A percentile compares a stretch with the other conserved stretches of the same genome.
These are phyloP conservation scores for Cryphonectria parasitica DNA, from an alignment of 2,329 filamentous ascomycete species.

Conservation along the genomic window DNA sequence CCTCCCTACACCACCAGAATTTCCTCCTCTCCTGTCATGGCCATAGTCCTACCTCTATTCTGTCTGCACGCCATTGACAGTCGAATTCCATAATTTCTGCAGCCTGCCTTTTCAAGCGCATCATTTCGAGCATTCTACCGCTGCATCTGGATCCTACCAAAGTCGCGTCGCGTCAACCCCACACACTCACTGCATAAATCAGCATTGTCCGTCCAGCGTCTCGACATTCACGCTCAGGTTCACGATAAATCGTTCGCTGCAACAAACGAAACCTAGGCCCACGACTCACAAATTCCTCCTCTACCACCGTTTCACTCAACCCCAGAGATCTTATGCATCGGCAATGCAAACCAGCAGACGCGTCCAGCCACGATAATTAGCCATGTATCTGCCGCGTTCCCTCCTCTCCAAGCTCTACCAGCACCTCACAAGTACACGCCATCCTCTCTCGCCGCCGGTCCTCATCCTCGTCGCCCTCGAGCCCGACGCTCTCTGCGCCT, in stretches of 20 bases:
- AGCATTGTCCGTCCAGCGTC: conserved; percentile 12
- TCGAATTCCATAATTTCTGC: not conserved
- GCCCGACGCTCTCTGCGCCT: conserved; percentile 93
- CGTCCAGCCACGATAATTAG: conserved; percentile 35
- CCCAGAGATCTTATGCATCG: conserved; percentile 39
- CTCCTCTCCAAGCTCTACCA: conserved; percentile 90
- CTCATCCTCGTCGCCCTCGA: conserved; percentile 92
- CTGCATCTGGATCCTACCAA: not conserved
- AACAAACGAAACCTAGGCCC: not conserved
- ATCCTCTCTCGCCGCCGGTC: conserved; percentile 89
- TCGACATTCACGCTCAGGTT: not conserved
- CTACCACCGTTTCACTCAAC: not conserved
- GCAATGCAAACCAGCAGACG: conserved; percentile 38
- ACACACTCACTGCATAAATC: conserved; percentile 18
- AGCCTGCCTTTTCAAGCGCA: conserved; percentile 11
- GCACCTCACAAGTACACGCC: conserved; percentile 82
- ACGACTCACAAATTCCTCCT: not conserved
- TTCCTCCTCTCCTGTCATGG: not conserved
- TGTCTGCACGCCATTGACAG: not conserved
- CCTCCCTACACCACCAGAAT: not conserved
- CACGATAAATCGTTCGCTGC: not conserved
- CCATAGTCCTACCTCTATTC: not conserved
- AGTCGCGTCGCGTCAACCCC: conserved; percentile 26
- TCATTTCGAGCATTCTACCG: conserved; percentile 24
- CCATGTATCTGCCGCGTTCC: conserved; percentile 92